Base-by-base conservation (phyloP, 2,329 filamentous ascomycete species). In the Sordariomycetes sp. region DNA sequence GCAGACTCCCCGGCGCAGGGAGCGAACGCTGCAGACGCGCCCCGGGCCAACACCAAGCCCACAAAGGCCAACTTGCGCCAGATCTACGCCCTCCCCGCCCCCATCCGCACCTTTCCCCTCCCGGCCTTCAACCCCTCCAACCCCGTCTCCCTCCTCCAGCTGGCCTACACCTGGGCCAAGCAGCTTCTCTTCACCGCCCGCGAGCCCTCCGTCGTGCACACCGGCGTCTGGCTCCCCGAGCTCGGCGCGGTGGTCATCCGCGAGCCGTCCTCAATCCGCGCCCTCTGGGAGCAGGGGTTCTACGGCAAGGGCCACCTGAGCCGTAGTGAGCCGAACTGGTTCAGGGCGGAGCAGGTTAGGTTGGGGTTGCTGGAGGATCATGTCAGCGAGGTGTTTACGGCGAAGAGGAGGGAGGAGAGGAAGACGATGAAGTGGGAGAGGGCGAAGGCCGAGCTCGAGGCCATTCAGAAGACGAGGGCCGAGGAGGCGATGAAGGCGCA, bases 271-370 rank as follows among this genome's bases (percentile, higher is more conserved):
- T 86, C 90, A 3, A 86, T 95, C 61, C 80, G 88, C 58, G 90
- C 87, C 1, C 73, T 99, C 25, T 99, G 95, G 94, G 89, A 96
- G 71, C 90, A 95, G 74, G 94, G 94, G 5, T 99, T 99, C 73
- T 99, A 93, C 71, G 95, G 95, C 54, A 97, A 97, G 71, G 94
- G 94, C 52, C 93, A 79, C 65, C 76, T 97, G 60, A 97, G 92
- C 74, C 85, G 95, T 65, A 97, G 92, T 76, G 93, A 99, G 70
- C 93, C 93, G 3, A 94, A 86, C 64, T 99, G 94, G 94, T 72
- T 96, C 55, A 88, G 89, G 62, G 80, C 88, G 62, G 90, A 96
- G 71, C 87, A 89, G 70, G 85, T 87, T 32, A 81, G 87, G 55
- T 79, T 79, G 60, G 88, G 88, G 12, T 71, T 85, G 18, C 74